Evolutionary conservation across 2,329 filamentous ascomycete genomes (phyloP).

Genomic region (Penicillium sp.): DNA sequence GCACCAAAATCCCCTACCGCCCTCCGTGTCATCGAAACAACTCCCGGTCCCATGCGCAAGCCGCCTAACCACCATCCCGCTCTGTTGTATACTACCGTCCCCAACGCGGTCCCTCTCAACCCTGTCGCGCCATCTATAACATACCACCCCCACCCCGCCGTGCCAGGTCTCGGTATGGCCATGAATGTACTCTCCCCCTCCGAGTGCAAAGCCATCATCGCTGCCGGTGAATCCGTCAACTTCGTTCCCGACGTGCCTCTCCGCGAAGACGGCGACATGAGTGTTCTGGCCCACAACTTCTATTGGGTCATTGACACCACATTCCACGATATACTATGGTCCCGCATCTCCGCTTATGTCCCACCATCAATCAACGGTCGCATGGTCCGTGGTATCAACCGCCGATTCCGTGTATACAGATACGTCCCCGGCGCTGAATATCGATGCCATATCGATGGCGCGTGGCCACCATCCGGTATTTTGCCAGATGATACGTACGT

Average conservation of each 20-base stretch:
- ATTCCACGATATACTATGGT: conserved; percentile 66
- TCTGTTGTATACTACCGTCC: conserved; percentile 61
- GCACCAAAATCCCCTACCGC: conserved; percentile 24
- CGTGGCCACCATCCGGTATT: conserved; percentile 71
- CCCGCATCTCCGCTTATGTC: conserved; percentile 59
- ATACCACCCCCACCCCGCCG: conserved; percentile 60
- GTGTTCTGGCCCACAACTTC: conserved; percentile 70
- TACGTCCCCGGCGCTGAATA: conserved; percentile 74
- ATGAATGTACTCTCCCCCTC: conserved; percentile 59
- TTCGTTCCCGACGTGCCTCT: conserved; percentile 69
- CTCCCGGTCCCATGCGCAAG: conserved; percentile 60
- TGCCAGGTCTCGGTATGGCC: conserved; percentile 62
- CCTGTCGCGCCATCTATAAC: conserved; percentile 48
- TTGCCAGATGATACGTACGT: conserved; percentile 59
- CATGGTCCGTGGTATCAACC: conserved; percentile 63
- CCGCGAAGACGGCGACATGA: conserved; percentile 64
- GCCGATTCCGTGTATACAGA: conserved; percentile 69
- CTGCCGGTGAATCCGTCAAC: conserved; percentile 63
- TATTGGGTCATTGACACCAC: conserved; percentile 68
- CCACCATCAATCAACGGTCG: conserved; percentile 58
- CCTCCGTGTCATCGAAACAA: conserved; percentile 64
- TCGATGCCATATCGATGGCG: conserved; percentile 68
- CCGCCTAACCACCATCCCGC: conserved; percentile 68
- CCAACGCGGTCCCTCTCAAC: conserved; percentile 58
- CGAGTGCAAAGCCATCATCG: conserved; percentile 67